phyloP scores from a whole-genome alignment of 305 asterid genomes.

The Fraxinus albicans region DNA sequence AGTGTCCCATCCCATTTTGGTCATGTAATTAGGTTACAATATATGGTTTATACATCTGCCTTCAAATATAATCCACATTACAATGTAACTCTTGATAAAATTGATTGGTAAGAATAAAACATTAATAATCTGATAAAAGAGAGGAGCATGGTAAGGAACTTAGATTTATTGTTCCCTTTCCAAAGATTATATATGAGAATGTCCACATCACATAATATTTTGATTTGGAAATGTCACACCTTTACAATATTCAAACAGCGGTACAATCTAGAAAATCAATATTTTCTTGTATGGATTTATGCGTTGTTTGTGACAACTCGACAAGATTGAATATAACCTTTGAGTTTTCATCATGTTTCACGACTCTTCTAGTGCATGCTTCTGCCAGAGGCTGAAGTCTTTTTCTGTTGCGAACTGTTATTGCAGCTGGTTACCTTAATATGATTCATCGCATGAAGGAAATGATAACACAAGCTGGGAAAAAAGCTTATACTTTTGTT shows the following conservation, averaged over 20 bases:
- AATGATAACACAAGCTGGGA: slow-evolving; percentile 73
- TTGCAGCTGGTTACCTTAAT: slow-evolving; percentile 87
- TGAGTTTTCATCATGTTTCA: not conserved
- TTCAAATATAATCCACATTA: not conserved
- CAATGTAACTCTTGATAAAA: not conserved
- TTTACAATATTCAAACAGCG: not conserved
- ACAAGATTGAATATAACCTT: slow-evolving; percentile 3
- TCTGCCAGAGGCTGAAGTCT: slow-evolving; percentile 21
- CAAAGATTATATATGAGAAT: not conserved
- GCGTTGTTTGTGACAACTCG: not conserved
- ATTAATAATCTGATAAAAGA: not conserved
- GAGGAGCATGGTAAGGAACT: not conserved
- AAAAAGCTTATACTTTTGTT: slow-evolving; percentile 82
- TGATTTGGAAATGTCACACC: not conserved
- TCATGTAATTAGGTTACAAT: not conserved
- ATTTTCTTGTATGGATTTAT: not conserved
- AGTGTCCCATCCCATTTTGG: not conserved
- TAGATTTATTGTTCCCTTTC: not conserved
- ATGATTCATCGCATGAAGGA: slow-evolving; percentile 88
- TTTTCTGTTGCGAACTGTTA: slow-evolving; percentile 30
- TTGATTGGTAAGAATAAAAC: not conserved
- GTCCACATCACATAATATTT: not conserved
- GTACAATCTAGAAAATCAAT: not conserved
- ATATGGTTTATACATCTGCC: not conserved
- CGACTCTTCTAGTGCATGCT: slow-evolving; percentile 2